Evolutionary conservation across 1,139 yeast genomes (phyloP).

Genomic region (Protomyces gravidus): DNA sequence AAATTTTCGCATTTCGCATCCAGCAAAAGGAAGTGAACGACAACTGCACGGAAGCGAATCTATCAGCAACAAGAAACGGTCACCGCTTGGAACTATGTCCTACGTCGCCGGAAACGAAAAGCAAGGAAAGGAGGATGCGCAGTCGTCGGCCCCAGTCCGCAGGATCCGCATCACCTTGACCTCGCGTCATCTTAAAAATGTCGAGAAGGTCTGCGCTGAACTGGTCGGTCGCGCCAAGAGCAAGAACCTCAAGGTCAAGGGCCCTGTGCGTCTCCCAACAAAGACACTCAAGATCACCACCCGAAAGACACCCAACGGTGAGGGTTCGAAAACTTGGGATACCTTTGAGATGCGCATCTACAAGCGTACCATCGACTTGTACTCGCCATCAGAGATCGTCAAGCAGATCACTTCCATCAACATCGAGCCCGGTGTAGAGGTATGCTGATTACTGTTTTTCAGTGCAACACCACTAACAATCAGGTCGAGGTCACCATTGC

Average conservation of each 20-base stretch:
- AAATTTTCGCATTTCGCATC: not conserved
- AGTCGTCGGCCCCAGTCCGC: conserved; percentile 62
- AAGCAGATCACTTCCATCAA: conserved; percentile 93
- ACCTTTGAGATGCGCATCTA: conserved; percentile 99
- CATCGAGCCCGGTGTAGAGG: conserved; percentile 53
- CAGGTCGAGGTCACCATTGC: conserved; percentile 32
- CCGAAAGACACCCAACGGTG: conserved; percentile 99
- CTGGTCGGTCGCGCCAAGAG: conserved; percentile 62
- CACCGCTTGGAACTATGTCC: not conserved
- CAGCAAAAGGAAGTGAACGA: not conserved
- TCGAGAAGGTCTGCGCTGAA: conserved; percentile 57
- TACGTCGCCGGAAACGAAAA: conserved; percentile 28
- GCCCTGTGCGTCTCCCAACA: conserved; percentile 99
- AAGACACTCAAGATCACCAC: conserved; percentile 97
- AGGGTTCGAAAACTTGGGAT: conserved; percentile 99
- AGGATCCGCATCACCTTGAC: conserved; percentile 99
- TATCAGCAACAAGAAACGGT: not conserved
- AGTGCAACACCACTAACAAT: not conserved
- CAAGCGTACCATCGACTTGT: conserved; percentile 99
- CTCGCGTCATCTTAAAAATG: conserved; percentile 97
- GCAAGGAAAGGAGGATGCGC: conserved; percentile 42
- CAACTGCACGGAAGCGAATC: no score
- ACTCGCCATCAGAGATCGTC: conserved; percentile 92
- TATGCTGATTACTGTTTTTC: not conserved
- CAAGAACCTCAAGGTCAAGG: conserved; percentile 54